Percentiles rank a stretch among this genome's conserved stretches.
Conservation (phyloP, 2,329 filamentous ascomycete genomes). For the Stagonosporopsis vannaccii region DNA sequence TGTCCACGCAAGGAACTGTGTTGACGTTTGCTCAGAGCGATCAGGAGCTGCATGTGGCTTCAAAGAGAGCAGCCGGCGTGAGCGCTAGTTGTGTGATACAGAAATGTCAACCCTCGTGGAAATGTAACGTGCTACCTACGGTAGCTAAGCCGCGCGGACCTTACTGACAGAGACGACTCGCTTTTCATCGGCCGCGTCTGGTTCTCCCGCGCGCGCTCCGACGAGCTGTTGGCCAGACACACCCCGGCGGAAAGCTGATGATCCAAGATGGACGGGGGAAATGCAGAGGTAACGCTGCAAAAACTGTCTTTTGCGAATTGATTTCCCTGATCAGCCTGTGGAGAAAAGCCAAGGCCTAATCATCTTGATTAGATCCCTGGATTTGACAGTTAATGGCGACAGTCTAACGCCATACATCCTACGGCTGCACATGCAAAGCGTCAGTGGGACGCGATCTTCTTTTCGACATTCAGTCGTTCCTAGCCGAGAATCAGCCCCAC, state of each 20-base stretch:
- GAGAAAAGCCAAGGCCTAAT: slow-evolving; percentile 33
- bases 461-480: slow-evolving; percentile 29
- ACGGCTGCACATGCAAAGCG: slow-evolving; percentile 31
- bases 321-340: slow-evolving; percentile 30
- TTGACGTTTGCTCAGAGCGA: slow-evolving; percentile 34
- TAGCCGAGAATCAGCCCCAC: slow-evolving; percentile 41
- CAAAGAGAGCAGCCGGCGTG: slow-evolving; percentile 38
- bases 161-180: slow-evolving; percentile 30
- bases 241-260: slow-evolving; percentile 30
- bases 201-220: slow-evolving; percentile 25
- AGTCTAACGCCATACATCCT: slow-evolving; percentile 40
- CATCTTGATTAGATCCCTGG: slow-evolving; percentile 25
- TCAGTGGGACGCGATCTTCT: slow-evolving; percentile 37
- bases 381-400: slow-evolving; percentile 29
- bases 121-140: slow-evolving; percentile 32
- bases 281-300: slow-evolving; percentile 33
- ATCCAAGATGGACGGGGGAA: slow-evolving; percentile 34
- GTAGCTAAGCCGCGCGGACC: slow-evolving; percentile 15
- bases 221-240: slow-evolving; percentile 36
- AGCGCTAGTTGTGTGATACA: slow-evolving; percentile 38
- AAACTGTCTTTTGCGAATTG: slow-evolving; percentile 28
- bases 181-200: slow-evolving; percentile 29
- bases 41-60: slow-evolving; percentile 39
- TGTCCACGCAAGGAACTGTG: slow-evolving; percentile 38
- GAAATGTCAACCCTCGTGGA: slow-evolving; percentile 39